Percentiles rank a stretch among this genome's conserved stretches.
Conservation (phyloP, 306 rosid genomes). For the Corylus heterophylla region DNA sequence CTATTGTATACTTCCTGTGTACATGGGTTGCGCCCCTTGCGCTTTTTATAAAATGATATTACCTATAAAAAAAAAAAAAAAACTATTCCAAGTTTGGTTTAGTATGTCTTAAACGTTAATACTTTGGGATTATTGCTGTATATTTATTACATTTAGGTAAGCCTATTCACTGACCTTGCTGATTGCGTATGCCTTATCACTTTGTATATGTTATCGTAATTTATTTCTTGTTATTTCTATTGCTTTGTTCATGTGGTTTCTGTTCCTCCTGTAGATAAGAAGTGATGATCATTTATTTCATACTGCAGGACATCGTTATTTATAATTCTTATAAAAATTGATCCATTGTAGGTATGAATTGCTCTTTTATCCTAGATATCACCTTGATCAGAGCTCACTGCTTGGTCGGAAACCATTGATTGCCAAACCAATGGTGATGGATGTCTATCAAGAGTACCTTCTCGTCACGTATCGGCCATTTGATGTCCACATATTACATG, state of each 20-base stretch:
- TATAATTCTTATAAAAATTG: constrained; percentile 20
- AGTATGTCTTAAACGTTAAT: constrained; percentile 9
- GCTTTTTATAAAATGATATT: no score
- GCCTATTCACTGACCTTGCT: background rate
- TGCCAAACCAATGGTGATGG: constrained; percentile 97
- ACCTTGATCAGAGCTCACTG: constrained; percentile 96
- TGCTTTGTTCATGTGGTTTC: background rate
- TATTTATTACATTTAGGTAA: background rate
- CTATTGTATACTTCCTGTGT: no score
- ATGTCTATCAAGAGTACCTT: constrained; percentile 87
- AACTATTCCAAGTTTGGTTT: constrained; percentile 20
- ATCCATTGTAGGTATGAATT: constrained; percentile 77
- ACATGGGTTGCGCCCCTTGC: no score
- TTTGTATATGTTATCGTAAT: background rate
- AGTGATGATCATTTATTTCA: constrained; percentile 11
- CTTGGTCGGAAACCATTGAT: constrained; percentile 81
- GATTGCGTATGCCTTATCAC: background rate
- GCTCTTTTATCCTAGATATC: constrained; percentile 96
- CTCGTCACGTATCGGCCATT: constrained; percentile 88
- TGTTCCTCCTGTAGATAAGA: background rate
- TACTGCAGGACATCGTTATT: constrained; percentile 23
- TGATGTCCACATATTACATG: constrained; percentile 91
- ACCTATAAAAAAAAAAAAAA: no score
- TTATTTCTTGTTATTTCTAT: background rate
- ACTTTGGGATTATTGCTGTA: constrained; percentile 17